Evolutionary conservation across 257 asterid species (phyloP).

Genomic region (Verbena officinalis): DNA sequence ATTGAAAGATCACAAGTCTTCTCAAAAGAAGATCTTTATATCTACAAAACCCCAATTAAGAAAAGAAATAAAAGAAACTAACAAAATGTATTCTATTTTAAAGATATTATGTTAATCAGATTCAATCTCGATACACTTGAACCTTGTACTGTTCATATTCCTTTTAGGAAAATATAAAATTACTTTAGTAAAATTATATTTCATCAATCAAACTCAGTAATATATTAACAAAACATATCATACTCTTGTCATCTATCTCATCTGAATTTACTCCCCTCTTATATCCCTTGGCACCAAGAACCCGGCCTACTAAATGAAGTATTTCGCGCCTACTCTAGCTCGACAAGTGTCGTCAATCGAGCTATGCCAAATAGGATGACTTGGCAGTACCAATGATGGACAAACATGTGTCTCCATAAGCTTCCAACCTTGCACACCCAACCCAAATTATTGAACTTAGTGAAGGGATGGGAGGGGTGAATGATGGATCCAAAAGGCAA

Average conservation of each 20-base stretch:
- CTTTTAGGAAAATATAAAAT: too few relatives aligned
- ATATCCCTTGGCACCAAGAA: conserved; percentile 7
- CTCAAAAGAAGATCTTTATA: conserved; percentile 43
- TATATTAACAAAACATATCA: too few relatives aligned
- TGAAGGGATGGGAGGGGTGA: conserved; percentile 41
- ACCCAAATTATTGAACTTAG: conserved; percentile 47
- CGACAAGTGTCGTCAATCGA: conserved; percentile 38
- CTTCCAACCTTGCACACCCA: conserved; percentile 44
- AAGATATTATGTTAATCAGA: neutral
- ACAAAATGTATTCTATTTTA: conserved; percentile 3
- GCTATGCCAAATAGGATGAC: conserved; percentile 34
- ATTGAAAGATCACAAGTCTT: conserved; percentile 49
- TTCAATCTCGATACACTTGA: neutral
- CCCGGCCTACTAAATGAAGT: neutral
- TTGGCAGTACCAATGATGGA: conserved; percentile 57
- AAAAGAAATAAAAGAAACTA: neutral
- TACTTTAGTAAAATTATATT: too few relatives aligned
- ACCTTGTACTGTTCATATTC: too few relatives aligned
- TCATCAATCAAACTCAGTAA: too few relatives aligned
- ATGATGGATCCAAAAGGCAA: conserved; percentile 72
- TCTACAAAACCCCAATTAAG: conserved; percentile 28
- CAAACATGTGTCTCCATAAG: conserved; percentile 65
- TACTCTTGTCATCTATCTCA: too few relatives aligned
- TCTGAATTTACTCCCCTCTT: too few relatives aligned
- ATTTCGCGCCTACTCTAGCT: too few relatives aligned